phyloP scores from a whole-genome alignment of 805 yeast genomes.

The Myxozyma neglecta region DNA sequence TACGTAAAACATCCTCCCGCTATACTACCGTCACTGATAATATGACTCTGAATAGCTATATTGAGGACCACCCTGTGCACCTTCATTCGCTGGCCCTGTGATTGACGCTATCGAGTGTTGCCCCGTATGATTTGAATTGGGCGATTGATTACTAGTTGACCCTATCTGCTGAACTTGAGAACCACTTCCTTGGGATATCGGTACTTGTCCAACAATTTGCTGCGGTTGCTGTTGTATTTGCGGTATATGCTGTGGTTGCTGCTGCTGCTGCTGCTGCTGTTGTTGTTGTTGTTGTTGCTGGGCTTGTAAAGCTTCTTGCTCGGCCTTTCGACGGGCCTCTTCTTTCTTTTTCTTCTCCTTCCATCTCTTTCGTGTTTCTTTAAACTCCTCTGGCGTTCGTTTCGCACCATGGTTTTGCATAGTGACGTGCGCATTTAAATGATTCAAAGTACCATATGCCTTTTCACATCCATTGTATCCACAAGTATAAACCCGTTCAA shows the following conservation, averaged over 20 bases:
- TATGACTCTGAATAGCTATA: slow-evolving; percentile 4
- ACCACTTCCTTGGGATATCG: no score
- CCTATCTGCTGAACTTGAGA: no score
- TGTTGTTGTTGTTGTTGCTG: slow-evolving; percentile 20
- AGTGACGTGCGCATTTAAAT: slow-evolving; percentile 56
- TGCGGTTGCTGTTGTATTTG: slow-evolving; percentile 4
- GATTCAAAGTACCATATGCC: slow-evolving; percentile 61
- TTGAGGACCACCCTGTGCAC: background rate
- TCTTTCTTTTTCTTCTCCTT: slow-evolving; percentile 45
- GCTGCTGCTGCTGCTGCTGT: slow-evolving; percentile 19
- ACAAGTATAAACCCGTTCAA: slow-evolving; percentile 56
- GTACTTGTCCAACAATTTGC: background rate
- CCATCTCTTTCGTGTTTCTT: slow-evolving; percentile 49
- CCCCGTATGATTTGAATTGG: background rate
- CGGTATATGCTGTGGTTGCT: background rate
- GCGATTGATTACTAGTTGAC: no score
- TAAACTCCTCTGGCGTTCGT: slow-evolving; percentile 56
- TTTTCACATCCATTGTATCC: slow-evolving; percentile 50
- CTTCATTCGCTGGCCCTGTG: background rate
- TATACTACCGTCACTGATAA: background rate
- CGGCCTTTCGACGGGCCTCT: slow-evolving; percentile 30
- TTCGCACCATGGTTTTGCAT: slow-evolving; percentile 57
- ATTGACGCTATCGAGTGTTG: background rate
- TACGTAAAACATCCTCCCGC: no score
- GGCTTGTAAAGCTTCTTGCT: slow-evolving; percentile 17